Percentiles rank a stretch among this genome's conserved stretches.
Conservation (phyloP, 2,329 filamentous ascomycete genomes). For the Epichloe uncinata region DNA sequence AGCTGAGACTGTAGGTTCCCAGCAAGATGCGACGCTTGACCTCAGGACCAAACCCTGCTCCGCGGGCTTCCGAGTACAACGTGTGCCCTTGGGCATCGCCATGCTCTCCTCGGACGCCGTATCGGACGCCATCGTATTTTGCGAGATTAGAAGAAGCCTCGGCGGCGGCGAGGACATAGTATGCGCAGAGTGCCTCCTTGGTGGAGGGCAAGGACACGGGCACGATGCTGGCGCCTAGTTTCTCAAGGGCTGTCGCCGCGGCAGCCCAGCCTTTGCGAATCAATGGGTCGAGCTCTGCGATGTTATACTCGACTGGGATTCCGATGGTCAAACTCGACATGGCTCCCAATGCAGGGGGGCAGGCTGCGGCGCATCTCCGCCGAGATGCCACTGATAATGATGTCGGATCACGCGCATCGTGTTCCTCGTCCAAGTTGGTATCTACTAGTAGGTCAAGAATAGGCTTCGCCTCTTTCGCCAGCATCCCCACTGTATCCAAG, state of each 20-base stretch:
- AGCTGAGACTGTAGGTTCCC: conserved; percentile 80
- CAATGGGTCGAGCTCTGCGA: conserved; percentile 57
- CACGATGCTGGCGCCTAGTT: conserved; percentile 56
- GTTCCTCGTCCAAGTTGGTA: conserved; percentile 30
- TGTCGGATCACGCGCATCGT: conserved; percentile 65
- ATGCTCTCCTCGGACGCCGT: conserved; percentile 47
- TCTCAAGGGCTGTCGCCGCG: conserved; percentile 45
- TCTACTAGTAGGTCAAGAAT: conserved; percentile 42
- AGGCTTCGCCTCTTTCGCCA: conserved; percentile 41
- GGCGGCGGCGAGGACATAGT: conserved; percentile 89
- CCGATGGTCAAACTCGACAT: conserved; percentile 33
- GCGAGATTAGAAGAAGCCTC: conserved; percentile 93
- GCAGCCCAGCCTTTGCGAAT: conserved; percentile 58
- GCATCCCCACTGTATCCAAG: conserved; percentile 74
- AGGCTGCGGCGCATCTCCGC: conserved; percentile 25
- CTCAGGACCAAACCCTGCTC: conserved; percentile 65
- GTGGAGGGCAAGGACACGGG: conserved; percentile 74
- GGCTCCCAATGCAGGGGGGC: conserved; percentile 11
- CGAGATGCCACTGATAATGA: conserved; percentile 48
- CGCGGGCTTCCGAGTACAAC: conserved; percentile 65
- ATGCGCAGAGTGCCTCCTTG: conserved; percentile 73
- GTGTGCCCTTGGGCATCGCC: conserved; percentile 45
- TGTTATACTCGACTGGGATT: conserved; percentile 71
- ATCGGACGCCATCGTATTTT: conserved; percentile 95
- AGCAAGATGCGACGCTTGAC: conserved; percentile 78